Base-by-base conservation (phyloP, 1,139 yeast genomes). In the Pneumocystis wakefieldiae region DNA sequence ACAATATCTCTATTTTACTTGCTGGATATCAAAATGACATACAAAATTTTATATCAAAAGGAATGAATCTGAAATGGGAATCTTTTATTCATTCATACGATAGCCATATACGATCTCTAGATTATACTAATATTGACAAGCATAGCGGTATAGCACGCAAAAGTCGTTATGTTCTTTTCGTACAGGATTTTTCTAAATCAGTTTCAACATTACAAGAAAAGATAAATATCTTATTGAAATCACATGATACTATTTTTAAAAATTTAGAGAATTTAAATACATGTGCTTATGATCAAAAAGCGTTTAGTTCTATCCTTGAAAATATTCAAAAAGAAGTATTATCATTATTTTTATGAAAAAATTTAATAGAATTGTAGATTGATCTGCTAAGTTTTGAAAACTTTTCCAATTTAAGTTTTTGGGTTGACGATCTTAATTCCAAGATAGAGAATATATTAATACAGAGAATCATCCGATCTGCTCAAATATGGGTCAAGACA, bases 1-100 rank as follows among this genome's bases (percentile, higher is more conserved):
- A 75, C 10, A 78, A 77, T 24, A 75, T 78, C 55, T 76, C 76
- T 1, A 73, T 78, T 35, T 71, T 86, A 36, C 68, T 86, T 3
- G 73, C 73, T 3, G 75, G 76, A 0, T 77, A 77, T 42, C 76
- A 78, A 60, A 67, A 69, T 4, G 67, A 69, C 0, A 72, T 84
- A 0, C 72, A 74, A 55, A 66, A 65, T 0, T 65, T 73, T 2
- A 67, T 80, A 1, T 38, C 41, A 60, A 69, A 0, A 69, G 63
- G 67, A 12, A 48, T 59, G 17, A 24, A 37, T 8, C 36, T 64
- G 28, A 42, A 59, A 38, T 64, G 95, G 95, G 78, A 77, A 5
- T 75, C 79, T 14, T 71, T 86, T 24, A 73, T 80, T 0, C 81
- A 79, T 29, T 64, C 67, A 35, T 67, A 62, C 42, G 67, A 67